These are phyloP conservation scores for Schizosaccharomyces osmophilus DNA, from an alignment of 805 yeast genomes.

Conservation along the genomic window DNA sequence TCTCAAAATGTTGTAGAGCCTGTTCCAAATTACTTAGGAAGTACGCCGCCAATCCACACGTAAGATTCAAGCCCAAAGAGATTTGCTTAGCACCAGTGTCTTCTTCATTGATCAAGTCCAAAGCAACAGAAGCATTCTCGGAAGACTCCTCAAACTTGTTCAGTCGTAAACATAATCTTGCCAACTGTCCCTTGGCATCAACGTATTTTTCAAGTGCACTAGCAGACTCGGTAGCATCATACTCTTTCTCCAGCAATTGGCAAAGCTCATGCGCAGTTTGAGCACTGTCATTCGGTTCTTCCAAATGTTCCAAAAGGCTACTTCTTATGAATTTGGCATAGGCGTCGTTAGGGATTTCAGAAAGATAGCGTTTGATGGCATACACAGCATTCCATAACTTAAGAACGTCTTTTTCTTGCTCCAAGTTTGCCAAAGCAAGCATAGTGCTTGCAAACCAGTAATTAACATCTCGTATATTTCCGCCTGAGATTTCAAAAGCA, in stretches of 20 bases:
- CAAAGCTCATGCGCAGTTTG: constrained; percentile 24
- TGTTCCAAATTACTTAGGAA: constrained; percentile 37
- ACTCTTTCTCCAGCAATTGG: constrained; percentile 25
- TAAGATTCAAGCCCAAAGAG: constrained; percentile 32
- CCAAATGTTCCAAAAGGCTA: constrained; percentile 36
- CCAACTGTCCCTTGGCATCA: constrained; percentile 38
- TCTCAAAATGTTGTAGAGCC: constrained; percentile 42
- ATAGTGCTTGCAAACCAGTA: neutral
- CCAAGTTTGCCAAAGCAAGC: neutral
- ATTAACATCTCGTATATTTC: constrained; percentile 15
- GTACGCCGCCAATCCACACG: constrained; percentile 48
- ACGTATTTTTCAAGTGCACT: constrained; percentile 26
- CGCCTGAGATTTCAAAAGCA: constrained; percentile 54
- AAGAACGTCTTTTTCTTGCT: neutral
- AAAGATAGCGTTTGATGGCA: constrained; percentile 25
- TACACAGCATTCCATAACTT: constrained; percentile 2
- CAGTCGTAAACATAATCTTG: constrained; percentile 44
- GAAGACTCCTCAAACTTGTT: constrained; percentile 32
- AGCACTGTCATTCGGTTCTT: constrained; percentile 32
- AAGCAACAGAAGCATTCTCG: constrained; percentile 26
- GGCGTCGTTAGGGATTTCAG: constrained; percentile 15
- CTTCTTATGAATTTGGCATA: constrained; percentile 13
- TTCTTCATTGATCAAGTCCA: constrained; percentile 13
- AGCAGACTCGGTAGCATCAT: constrained; percentile 31
- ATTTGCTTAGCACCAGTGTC: constrained; percentile 4